phyloP scores from a whole-genome alignment of 441 rosid species.

The Erodium trifolium region DNA sequence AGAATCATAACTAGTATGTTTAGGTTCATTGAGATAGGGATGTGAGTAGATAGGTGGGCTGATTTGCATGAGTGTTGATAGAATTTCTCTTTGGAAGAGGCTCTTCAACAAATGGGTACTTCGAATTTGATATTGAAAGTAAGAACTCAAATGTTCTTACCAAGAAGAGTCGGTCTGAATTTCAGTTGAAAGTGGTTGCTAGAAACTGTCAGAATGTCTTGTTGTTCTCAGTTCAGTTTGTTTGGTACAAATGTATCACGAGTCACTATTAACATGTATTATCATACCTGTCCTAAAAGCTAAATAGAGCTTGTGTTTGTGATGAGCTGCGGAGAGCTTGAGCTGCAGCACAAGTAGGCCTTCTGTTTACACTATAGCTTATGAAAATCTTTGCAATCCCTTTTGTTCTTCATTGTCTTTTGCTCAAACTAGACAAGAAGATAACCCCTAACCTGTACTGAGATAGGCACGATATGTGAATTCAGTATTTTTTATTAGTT shows the following conservation, averaged over 20 bases:
- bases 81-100: neutral
- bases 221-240: neutral
- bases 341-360: neutral
- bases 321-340: neutral
- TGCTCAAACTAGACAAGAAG: too few species aligned
- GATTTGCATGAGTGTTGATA: neutral
- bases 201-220: neutral
- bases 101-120: neutral
- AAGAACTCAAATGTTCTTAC: neutral
- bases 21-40: neutral
- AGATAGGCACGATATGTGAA: neutral
- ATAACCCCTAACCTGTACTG: neutral
- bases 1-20: neutral
- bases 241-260: neutral
- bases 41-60: neutral
- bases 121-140: neutral
- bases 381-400: neutral
- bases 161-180: neutral
- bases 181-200: neutral
- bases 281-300: neutral
- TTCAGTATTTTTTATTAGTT: too few species aligned
- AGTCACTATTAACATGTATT: neutral
- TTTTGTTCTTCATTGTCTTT: too few species aligned
- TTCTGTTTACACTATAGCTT: neutral
- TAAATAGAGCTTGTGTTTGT: neutral